Percentiles rank a stretch among this genome's conserved stretches.
phyloP scores from a whole-genome alignment of 345 rosid genomes.

The Salix suchowensis region DNA sequence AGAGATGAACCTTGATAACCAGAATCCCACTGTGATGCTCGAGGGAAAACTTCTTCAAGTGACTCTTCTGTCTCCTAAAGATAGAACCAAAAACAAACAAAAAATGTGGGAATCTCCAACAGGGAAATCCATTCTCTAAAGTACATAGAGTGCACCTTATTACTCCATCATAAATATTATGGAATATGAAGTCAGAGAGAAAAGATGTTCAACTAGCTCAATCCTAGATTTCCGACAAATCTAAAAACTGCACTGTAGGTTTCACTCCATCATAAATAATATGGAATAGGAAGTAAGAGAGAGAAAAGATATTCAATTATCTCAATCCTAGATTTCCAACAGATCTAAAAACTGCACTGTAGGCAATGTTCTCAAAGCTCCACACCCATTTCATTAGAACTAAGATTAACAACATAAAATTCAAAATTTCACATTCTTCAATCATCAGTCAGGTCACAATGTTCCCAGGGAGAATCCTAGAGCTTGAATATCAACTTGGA shows the following conservation, averaged over 20 bases:
- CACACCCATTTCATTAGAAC: neutral
- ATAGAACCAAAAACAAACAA: conserved; percentile 17
- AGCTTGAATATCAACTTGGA: neutral
- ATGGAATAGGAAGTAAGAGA: neutral
- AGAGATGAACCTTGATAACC: conserved; percentile 64
- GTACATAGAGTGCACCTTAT: neutral
- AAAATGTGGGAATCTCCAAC: neutral
- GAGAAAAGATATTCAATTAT: neutral
- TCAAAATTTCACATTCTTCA: neutral
- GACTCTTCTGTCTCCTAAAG: conserved; percentile 60
- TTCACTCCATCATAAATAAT: neutral
- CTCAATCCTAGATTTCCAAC: neutral
- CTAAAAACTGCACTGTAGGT: neutral
- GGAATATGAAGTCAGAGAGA: neutral
- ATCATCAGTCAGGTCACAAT: neutral
- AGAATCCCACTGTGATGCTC: conserved; percentile 45
- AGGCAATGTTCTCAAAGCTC: neutral
- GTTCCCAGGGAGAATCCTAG: neutral
- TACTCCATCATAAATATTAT: neutral
- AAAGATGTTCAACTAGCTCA: neutral
- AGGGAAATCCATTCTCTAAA: neutral
- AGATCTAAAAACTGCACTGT: neutral
- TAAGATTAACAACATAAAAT: neutral
- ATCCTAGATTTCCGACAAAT: neutral
- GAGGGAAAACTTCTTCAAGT: conserved; percentile 53